These are phyloP conservation scores for Rutstroemia sp. DNA, from an alignment of 2,329 filamentous ascomycete genomes.

Conservation along the genomic window DNA sequence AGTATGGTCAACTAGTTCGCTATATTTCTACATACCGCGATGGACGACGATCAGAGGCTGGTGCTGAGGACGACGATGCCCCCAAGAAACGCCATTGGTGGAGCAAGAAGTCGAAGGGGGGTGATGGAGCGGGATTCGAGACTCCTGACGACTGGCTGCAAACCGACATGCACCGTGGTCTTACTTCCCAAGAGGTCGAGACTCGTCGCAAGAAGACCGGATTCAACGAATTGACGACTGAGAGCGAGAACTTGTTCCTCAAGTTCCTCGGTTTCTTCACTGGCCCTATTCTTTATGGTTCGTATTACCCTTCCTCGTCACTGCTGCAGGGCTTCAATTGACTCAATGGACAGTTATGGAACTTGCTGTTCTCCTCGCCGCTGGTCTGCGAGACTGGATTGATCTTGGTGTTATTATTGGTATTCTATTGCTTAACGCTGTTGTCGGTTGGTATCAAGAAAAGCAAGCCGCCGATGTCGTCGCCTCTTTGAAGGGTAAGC, in stretches of 20 bases:
- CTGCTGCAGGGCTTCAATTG: not conserved
- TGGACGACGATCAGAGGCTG: slow-evolving; percentile 39
- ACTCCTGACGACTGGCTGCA: slow-evolving; percentile 60
- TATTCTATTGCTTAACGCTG: slow-evolving; percentile 67
- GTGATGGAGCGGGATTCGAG: slow-evolving; percentile 31
- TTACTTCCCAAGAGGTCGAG: slow-evolving; percentile 52
- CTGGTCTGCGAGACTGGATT: slow-evolving; percentile 69
- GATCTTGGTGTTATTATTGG: slow-evolving; percentile 72
- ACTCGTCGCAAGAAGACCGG: slow-evolving; percentile 57
- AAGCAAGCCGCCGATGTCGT: slow-evolving; percentile 75
- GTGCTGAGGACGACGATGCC: slow-evolving; percentile 34
- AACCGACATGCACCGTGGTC: slow-evolving; percentile 59
- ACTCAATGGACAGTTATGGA: slow-evolving; percentile 55
- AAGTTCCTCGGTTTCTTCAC: slow-evolving; percentile 72
- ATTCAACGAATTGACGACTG: slow-evolving; percentile 64
- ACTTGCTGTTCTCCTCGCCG: slow-evolving; percentile 64
- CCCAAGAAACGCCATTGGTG: slow-evolving; percentile 39
- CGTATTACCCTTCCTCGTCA: slow-evolving; percentile 27
- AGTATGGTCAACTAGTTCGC: slow-evolving; percentile 58
- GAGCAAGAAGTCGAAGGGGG: slow-evolving; percentile 44
- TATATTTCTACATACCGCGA: slow-evolving; percentile 62
- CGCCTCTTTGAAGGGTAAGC: slow-evolving; percentile 52
- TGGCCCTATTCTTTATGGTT: slow-evolving; percentile 71
- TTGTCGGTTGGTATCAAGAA: slow-evolving; percentile 75
- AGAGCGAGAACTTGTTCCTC: slow-evolving; percentile 69